Percentiles rank a stretch among this genome's conserved stretches.
Conservation (phyloP, 805 yeast genomes). For the Grigorovia jiainica region DNA sequence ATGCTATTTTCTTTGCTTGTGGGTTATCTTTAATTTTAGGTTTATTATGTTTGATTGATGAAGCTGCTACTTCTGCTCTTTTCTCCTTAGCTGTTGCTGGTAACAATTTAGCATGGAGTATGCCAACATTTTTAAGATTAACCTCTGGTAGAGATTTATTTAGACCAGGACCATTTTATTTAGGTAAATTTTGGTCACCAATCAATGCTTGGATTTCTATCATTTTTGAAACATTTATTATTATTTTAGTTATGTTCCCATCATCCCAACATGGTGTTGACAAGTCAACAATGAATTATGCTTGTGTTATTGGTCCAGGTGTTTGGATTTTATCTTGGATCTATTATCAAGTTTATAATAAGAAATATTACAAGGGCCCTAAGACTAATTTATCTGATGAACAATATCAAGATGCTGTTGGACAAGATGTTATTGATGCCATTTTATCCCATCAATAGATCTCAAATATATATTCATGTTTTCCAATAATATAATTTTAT, state of each 20-base stretch:
- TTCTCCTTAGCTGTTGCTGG: conserved; percentile 36
- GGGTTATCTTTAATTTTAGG: conserved; percentile 31
- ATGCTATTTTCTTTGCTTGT: conserved; percentile 44
- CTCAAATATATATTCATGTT: no score
- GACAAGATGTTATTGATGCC: no score
- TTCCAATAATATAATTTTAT: conserved; percentile 15
- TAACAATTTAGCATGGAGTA: conserved; percentile 34
- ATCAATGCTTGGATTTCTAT: conserved; percentile 39
- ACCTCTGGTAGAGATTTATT: no score
- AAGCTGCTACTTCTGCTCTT: conserved; percentile 36
- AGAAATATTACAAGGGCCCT: conserved; percentile 47
- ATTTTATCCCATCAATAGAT: no score
- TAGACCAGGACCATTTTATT: no score
- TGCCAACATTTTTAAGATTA: conserved; percentile 30
- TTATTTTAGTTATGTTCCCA: conserved; percentile 57
- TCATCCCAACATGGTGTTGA: conserved; percentile 24
- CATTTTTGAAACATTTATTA: conserved; percentile 42
- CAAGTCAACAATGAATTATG: conserved; percentile 54
- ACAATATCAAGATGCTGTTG: conserved; percentile 21
- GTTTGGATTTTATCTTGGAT: no score
- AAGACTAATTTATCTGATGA: no score
- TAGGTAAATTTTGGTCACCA: no score
- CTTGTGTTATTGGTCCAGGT: no score
- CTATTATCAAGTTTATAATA: conserved; percentile 43
- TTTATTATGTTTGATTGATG: no score